phyloP scores from a whole-genome alignment of 805 yeast species.

The Starmerella potacharoeniae region DNA sequence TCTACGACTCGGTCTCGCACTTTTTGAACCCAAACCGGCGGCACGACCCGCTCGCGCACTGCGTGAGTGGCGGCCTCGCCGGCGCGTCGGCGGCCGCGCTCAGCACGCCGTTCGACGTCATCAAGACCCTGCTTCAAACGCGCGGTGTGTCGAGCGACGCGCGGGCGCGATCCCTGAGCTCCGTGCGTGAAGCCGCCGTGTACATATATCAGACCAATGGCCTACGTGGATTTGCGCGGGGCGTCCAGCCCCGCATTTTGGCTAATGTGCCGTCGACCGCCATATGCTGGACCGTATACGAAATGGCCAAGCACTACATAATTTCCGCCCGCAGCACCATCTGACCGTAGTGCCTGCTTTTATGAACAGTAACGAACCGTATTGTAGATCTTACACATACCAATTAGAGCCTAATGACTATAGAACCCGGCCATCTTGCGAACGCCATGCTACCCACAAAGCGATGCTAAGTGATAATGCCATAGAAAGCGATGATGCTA shows the following conservation, averaged over 20 bases:
- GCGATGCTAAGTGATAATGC: no score
- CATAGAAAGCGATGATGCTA: no score
- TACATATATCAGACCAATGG: slow-evolving; percentile 43
- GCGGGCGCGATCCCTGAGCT: slow-evolving; percentile 44
- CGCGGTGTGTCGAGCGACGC: slow-evolving; percentile 34
- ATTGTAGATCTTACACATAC: not conserved
- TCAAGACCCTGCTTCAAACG: slow-evolving; percentile 85
- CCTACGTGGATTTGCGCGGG: slow-evolving; percentile 61
- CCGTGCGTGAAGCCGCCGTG: slow-evolving; percentile 58
- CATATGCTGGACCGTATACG: slow-evolving; percentile 94
- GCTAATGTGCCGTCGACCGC: slow-evolving; percentile 95
- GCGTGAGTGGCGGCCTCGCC: slow-evolving; percentile 84
- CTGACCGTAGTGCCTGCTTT: not conserved
- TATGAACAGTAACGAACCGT: slow-evolving; percentile 1
- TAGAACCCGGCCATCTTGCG: not conserved
- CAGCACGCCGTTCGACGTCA: slow-evolving; percentile 84
- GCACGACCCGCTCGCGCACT: slow-evolving; percentile 85
- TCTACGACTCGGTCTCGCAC: slow-evolving; percentile 75
- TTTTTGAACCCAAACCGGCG: slow-evolving; percentile 58
- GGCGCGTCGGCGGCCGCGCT: slow-evolving; percentile 94
- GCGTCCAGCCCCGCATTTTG: slow-evolving; percentile 80
- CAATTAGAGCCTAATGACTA: not conserved
- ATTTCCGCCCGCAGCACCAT: slow-evolving; percentile 1
- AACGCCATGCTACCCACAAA: no score
- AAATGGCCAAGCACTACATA: slow-evolving; percentile 78